These are phyloP conservation scores for Calocera cornea DNA, from an alignment of 768 basidiomycete species.

Conservation along the genomic window DNA sequence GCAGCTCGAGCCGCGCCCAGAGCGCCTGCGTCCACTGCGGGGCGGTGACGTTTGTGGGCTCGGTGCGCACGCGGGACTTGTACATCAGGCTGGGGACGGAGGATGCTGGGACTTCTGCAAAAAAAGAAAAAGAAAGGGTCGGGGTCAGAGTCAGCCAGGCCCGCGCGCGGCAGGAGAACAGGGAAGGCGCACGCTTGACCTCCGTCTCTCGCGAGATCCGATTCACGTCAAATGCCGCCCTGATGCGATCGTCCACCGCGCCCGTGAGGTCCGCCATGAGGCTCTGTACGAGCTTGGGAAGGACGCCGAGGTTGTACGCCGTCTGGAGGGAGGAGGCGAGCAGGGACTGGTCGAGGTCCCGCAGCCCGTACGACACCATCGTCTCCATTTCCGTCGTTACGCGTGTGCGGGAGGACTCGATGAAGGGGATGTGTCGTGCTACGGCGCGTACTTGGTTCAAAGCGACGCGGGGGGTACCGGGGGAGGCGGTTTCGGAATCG, in stretches of 20 bases:
- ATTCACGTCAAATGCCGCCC: constrained; percentile 69
- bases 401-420: constrained; percentile 54
- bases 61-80: constrained; percentile 74
- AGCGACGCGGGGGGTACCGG: constrained; percentile 29
- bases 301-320: constrained; percentile 76
- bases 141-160: not conserved
- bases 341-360: constrained; percentile 70
- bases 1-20: constrained; percentile 65
- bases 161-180: no score
- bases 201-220: constrained; percentile 75
- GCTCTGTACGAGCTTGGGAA: constrained; percentile 69
- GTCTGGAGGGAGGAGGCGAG: constrained; percentile 91
- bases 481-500: not conserved
- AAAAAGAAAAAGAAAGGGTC: not conserved
- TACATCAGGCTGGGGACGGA: constrained; percentile 39
- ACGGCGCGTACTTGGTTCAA: constrained; percentile 65
- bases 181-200: constrained; percentile 58
- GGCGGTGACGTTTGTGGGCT: constrained; percentile 77
- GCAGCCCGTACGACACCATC: constrained; percentile 72
- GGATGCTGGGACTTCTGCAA: constrained; percentile 19
- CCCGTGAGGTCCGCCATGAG: constrained; percentile 69
- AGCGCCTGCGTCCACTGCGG: constrained; percentile 74
- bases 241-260: constrained; percentile 69
- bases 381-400: constrained; percentile 81
- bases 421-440: constrained; percentile 49